Evolutionary conservation across 768 basidiomycete species (phyloP), one percentile per base, ranked within the genome.

Genomic region (Collybia nuda): DNA sequence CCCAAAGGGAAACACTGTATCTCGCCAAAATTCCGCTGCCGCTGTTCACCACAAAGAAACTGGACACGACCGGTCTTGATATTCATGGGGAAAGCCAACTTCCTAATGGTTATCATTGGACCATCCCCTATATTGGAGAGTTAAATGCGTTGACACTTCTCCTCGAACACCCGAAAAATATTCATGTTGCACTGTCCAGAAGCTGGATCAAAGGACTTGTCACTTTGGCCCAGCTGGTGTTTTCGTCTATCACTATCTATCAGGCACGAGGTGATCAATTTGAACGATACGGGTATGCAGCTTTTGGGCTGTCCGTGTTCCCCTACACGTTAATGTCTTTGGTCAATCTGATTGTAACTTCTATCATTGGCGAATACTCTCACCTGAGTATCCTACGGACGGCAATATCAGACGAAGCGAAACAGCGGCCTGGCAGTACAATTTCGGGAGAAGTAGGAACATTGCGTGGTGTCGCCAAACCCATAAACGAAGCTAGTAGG

Each of bases 241-340:
- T 14, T 26, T 42, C 41, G 11, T 42, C 26, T 26, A 28, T 44
- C 1, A 29, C 43, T 6, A 26, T 44, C 14, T 44, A 44, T 23
- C 43, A 19, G n/a, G 23, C 43, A 44, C 23, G 43, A n/a, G 43
- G 43, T 19, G 14, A 26, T 18, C 24, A 44, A 44, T 12, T 44
- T 15, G n/a, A 24, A 17, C 21, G 23, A 28, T 44, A 44, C 18
- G 43, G 43, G 6, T 44, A 44, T 44, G 43, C 43, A 15, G 26
- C 43, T 18, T 44, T 29, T 7, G 43, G 43, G 32, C 43, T 44
- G 18, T 28, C 43, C 1, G 43, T 44, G n/a, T 44, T 44, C 43
- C 43, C 43, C 2, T 44, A 44, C 43, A 15, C 23, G 11, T 29
- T 44, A 17, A 44, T 44, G 43, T 44, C 43, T 14, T 15, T 44